Base-by-base conservation (phyloP, 169 alveolate genomes). In the Plasmodium fragile region DNA sequence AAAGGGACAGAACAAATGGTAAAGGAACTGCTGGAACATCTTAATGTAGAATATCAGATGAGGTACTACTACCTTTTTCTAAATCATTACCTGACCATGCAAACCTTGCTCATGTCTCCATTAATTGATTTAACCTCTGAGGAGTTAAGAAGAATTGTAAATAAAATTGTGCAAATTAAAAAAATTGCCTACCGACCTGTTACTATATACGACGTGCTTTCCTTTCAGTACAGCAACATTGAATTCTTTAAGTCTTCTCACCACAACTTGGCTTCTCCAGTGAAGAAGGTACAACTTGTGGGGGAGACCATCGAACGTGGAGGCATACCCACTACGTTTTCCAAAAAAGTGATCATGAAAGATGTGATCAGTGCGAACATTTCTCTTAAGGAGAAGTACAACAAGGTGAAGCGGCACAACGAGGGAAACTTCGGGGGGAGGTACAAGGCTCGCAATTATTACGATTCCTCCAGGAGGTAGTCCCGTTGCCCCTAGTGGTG, bases 361-460 rank as follows among this genome's bases (percentile, higher is more conserved):
- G 87, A 85, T 45, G 85, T 85, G n/a, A 49, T 85, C n/a, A 85
- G 80, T 52, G 93, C 93, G 43, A 85, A 85, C 79, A 49, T 73
- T 4, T 73, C 93, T 3, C 43, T 85, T 11, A 85, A 85, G 32
- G 85, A 73, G 16, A 85, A 85, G 16, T 85, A 52, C 65, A 85
- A 18, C 43, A 85, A 85, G 43, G 43, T 53, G 11, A 72, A 82
- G 69, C 78, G 69, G 4, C 83, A 85, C 7, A 85, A 41, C 1
- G 93, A 85, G 36, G 25, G n/a, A n/a, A 32, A 36, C n/a, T 41
- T 73, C 6, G 69, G 73, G 25, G 69, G 45, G 32, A 73, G 80
- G 30, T 85, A 85, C 70, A 73, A 77, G 45, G 93, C 80, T 3
- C 73, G 84, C n/a, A 85, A 85, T 32, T 85, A 85, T n/a, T 85